phyloP scores from a whole-genome alignment of 2,329 filamentous ascomycete genomes.

The Laburnicola sp. region DNA sequence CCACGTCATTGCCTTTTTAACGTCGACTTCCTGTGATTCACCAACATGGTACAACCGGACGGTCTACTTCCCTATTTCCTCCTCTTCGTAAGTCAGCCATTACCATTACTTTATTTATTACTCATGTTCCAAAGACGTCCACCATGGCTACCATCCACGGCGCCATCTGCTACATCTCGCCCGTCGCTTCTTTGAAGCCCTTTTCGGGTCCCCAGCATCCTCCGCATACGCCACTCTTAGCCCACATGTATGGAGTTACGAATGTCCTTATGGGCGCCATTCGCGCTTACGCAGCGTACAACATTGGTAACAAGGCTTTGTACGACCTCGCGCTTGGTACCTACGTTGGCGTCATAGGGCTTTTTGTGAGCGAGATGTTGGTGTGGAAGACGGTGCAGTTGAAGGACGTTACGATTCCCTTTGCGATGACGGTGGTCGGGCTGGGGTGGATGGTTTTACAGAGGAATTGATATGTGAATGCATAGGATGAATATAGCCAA shows the following conservation, averaged over 20 bases:
- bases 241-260: constrained; percentile 5
- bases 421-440: not conserved
- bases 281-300: constrained; percentile 7
- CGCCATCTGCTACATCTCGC: constrained; percentile 6
- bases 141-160: constrained; percentile 3
- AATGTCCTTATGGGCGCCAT: constrained; percentile 8
- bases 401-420: not conserved
- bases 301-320: not conserved
- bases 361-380: constrained; percentile 1
- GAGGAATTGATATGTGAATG: constrained; percentile 6
- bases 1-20: too few species aligned
- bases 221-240: not conserved
- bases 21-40: too few species aligned
- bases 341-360: constrained; percentile 3
- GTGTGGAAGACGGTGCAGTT: not conserved
- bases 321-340: constrained; percentile 7
- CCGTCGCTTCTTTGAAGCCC: not conserved
- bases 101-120: not conserved
- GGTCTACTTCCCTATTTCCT: not conserved
- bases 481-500: not conserved
- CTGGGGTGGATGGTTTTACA: not conserved
- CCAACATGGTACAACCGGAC: not conserved
- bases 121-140: not conserved
- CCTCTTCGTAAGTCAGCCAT: not conserved
- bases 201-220: constrained; percentile 1